Evolutionary conservation across 495 filamentous ascomycete genomes (phyloP).

Genomic region (Lepraria neglecta): DNA sequence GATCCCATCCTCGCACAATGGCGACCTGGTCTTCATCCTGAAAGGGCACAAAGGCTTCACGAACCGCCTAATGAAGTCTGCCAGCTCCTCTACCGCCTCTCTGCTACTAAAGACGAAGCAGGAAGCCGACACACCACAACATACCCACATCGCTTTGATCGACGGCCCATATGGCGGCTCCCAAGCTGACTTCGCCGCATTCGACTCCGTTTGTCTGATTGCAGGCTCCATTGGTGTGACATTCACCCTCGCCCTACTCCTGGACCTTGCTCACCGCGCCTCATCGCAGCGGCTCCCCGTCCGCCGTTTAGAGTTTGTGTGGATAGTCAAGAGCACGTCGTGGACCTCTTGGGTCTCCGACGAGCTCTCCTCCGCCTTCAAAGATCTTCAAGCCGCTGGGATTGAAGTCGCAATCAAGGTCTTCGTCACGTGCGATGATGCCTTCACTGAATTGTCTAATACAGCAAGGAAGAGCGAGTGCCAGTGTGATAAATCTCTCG

Average conservation of each 20-base stretch:
- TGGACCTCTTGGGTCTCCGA: conserved; percentile 57
- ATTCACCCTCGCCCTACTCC: conserved; percentile 49
- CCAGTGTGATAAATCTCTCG: conserved; percentile 26
- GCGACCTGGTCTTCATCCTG: conserved; percentile 12
- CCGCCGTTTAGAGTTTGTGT: conserved; percentile 61
- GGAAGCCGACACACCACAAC: conserved; percentile 26
- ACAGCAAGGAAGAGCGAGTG: conserved; percentile 9
- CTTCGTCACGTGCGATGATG: conserved; percentile 55
- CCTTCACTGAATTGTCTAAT: conserved; percentile 14
- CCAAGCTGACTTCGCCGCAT: conserved; percentile 34
- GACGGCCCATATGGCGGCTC: conserved; percentile 52
- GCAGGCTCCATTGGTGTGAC: conserved; percentile 55
- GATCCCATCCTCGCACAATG: conserved; percentile 35
- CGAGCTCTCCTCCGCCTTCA: conserved; percentile 49
- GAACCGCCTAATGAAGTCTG: conserved; percentile 6
- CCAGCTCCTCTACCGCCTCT: background rate
- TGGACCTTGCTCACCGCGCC: conserved; percentile 40
- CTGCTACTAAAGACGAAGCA: conserved; percentile 6
- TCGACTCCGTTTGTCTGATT: conserved; percentile 55
- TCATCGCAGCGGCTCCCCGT: conserved; percentile 42
- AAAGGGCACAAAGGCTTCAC: conserved; percentile 15
- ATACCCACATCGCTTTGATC: conserved; percentile 30
- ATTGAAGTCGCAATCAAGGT: conserved; percentile 45
- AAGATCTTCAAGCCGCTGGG: conserved; percentile 30
- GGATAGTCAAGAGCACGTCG: conserved; percentile 62